These are phyloP conservation scores for Aegilops umbellulata DNA, from an alignment of 176 grass and related monocot genomes.

Conservation along the genomic window DNA sequence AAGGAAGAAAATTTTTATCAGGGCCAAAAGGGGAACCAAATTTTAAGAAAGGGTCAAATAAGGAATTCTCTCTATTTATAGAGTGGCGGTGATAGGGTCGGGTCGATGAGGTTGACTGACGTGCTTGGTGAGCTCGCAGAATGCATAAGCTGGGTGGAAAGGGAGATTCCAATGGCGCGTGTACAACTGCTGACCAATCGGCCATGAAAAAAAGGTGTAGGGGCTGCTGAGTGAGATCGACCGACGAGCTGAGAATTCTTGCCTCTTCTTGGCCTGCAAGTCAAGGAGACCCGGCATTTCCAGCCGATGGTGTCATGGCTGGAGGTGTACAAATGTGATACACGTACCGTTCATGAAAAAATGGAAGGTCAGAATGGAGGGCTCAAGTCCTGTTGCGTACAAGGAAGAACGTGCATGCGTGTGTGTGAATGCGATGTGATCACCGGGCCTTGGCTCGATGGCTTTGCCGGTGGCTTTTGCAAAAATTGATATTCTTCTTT, in stretches of 20 bases:
- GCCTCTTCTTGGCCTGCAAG: background rate
- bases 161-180: background rate
- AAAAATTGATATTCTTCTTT: background rate
- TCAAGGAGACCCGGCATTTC: background rate
- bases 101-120: background rate
- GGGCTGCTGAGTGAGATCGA: background rate
- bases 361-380: background rate
- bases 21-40: too few species aligned
- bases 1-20: too few species aligned
- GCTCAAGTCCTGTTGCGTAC: background rate
- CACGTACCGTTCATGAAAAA: background rate
- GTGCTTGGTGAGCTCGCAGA: background rate
- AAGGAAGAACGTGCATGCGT: background rate
- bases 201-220: background rate
- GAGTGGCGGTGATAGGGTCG: background rate
- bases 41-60: too few species aligned
- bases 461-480: background rate
- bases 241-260: background rate
- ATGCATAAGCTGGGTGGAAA: background rate
- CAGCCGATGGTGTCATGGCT: background rate
- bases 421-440: background rate
- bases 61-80: background rate
- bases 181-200: background rate
- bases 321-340: background rate
- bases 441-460: background rate